These are phyloP conservation scores for Populus tremula DNA, from an alignment of 345 rosid species.

Conservation along the genomic window DNA sequence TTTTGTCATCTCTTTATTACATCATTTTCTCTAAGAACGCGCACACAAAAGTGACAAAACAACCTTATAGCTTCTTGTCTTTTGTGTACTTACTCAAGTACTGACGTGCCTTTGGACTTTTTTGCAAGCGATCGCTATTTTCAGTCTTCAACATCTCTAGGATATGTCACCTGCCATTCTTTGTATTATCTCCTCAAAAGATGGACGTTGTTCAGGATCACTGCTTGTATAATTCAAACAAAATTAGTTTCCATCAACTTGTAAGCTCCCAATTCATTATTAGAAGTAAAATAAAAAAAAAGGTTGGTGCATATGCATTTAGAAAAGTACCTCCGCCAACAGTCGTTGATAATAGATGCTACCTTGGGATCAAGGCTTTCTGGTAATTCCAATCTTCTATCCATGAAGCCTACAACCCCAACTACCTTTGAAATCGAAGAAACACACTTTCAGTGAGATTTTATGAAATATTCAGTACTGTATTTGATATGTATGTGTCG, in stretches of 20 bases:
- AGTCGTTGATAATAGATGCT: constrained; percentile 64
- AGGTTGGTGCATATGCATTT: neutral
- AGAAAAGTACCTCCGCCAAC: constrained; percentile 62
- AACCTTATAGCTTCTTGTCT: no score
- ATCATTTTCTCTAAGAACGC: no score
- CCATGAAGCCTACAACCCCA: constrained; percentile 92
- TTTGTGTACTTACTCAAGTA: no score
- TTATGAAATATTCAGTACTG: neutral
- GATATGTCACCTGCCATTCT: constrained; percentile 33
- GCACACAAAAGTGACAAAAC: no score
- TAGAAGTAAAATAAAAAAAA: no score
- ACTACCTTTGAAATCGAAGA: constrained; percentile 46
- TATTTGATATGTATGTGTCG: no score
- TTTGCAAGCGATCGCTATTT: no score
- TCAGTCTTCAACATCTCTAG: no score
- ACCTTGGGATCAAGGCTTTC: constrained; percentile 62
- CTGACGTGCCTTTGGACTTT: no score
- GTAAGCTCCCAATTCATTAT: neutral
- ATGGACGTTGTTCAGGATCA: constrained; percentile 61
- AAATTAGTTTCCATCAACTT: neutral
- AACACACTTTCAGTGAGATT: neutral
- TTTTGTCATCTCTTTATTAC: no score
- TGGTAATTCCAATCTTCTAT: constrained; percentile 75
- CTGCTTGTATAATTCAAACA: constrained; percentile 34
- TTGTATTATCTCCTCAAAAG: constrained; percentile 67